Evolutionary conservation across 2,329 filamentous ascomycete genomes (phyloP), one percentile per base, ranked within the genome.

Genomic region (Tolypocladium guangdongense): DNA sequence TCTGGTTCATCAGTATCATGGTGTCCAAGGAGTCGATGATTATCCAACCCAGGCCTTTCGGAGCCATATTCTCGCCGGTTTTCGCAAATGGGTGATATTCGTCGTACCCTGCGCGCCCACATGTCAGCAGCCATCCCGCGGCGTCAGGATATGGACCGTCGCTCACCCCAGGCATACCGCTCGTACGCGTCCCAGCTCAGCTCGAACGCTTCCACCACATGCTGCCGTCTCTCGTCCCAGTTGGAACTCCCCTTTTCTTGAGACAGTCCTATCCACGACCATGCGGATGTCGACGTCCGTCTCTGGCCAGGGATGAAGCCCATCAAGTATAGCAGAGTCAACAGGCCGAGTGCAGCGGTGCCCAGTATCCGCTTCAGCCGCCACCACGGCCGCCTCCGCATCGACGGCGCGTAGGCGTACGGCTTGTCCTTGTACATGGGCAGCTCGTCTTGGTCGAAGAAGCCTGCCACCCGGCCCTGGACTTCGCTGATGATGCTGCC

Each of bases 341-440:
- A 62, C 22, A 86, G 58, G 10, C 80, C 68, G 36, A 88, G 58
- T 7, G 77, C 70, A 27, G 80, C 57, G 45, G 80, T 65, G 2
- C 71, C 75, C 24, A 84, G 59, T 32, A 81, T 56, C 55, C 86
- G 75, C 72, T 86, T 88, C 62, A 80, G 79, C 67, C 78, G 80
- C 73, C 82, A 84, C 60, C 81, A 70, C 36, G 81, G 76, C 51
- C 76, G 76, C 57, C 77, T 75, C 62, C 81, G 80, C 60, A 80
- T 76, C 56, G 81, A 81, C 36, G 77, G 73, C 45, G 80, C 76
- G 62, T 88, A 85, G 50, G 78, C 78, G 66, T 88, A 93, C n/a
- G 93, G 93, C 69, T 99, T 99, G 73, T 99, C 93, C 72, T 99
- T 99, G 75, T 99, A 99, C 87, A 97, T 91, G 47, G 93, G 93